Evolutionary conservation across 1,139 yeast species (phyloP).

Genomic region (Scheffersomyces lignicola): DNA sequence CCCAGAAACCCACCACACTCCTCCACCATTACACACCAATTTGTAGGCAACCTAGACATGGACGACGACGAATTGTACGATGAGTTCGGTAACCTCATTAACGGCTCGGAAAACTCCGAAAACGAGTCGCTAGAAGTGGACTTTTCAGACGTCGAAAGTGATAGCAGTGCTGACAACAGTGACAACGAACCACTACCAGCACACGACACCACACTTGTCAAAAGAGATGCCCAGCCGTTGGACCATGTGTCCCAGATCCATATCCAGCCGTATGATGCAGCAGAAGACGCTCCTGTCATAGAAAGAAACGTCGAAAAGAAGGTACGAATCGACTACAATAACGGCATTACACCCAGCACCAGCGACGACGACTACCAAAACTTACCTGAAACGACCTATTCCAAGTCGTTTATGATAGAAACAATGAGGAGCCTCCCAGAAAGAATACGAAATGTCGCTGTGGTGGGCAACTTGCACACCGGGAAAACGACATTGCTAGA

Average conservation of each 20-base stretch:
- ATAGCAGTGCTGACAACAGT: slow-evolving; percentile 15
- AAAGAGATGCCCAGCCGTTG: slow-evolving; percentile 3
- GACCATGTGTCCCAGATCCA: slow-evolving; percentile 55
- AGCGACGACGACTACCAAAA: slow-evolving; percentile 17
- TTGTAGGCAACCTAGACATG: no score
- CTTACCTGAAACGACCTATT: slow-evolving; percentile 61
- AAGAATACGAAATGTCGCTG: slow-evolving; percentile 71
- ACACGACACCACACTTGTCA: slow-evolving; percentile 9
- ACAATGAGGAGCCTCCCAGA: slow-evolving; percentile 54
- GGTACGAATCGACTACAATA: slow-evolving; percentile 44
- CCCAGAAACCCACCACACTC: no score
- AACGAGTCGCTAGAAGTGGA: slow-evolving; percentile 7
- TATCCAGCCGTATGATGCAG: slow-evolving; percentile 17
- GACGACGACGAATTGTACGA: slow-evolving; percentile 56
- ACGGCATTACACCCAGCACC: slow-evolving; percentile 18
- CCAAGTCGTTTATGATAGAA: slow-evolving; percentile 60
- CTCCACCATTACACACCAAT: no score
- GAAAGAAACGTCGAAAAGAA: slow-evolving; percentile 48
- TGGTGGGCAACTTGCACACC: slow-evolving; percentile 81
- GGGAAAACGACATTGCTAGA: slow-evolving; percentile 89
- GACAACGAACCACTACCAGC: slow-evolving; percentile 12
- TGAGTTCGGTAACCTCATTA: slow-evolving; percentile 71
- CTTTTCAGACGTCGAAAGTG: slow-evolving; percentile 14
- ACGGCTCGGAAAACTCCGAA: slow-evolving; percentile 36
- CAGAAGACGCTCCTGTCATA: slow-evolving; percentile 59